Conservation (phyloP, 495 filamentous ascomycete genomes). For the Penicillium egyptiacum region DNA sequence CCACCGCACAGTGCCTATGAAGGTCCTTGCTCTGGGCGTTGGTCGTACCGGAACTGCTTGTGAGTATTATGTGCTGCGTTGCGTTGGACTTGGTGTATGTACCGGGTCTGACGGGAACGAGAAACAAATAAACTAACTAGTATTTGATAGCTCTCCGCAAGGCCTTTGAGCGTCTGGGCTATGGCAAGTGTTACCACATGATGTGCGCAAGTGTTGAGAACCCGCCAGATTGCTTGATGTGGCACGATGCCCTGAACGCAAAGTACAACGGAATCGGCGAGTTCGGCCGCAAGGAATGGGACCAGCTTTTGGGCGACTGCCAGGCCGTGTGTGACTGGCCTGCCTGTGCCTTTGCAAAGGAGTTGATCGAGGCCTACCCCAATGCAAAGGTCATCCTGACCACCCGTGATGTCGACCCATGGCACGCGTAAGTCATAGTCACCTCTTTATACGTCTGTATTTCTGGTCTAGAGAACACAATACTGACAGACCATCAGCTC, state of each 20-base stretch:
- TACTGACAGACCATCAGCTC: slow-evolving; percentile 32
- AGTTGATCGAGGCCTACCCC: slow-evolving; percentile 67
- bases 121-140: slow-evolving; percentile 15
- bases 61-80: slow-evolving; percentile 31
- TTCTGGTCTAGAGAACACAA: background rate
- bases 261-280: slow-evolving; percentile 62
- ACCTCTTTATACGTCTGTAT: background rate
- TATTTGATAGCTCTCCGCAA: slow-evolving; percentile 53
- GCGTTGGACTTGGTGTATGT: background rate
- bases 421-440: slow-evolving; percentile 48
- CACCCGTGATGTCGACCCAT: slow-evolving; percentile 59
- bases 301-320: slow-evolving; percentile 64
- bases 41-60: slow-evolving; percentile 68
- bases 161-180: slow-evolving; percentile 60
- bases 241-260: slow-evolving; percentile 64
- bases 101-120: slow-evolving; percentile 1
- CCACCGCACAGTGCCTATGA: slow-evolving; percentile 64
- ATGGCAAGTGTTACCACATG: slow-evolving; percentile 65
- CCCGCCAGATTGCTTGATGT: slow-evolving; percentile 58
- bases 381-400: slow-evolving; percentile 69
- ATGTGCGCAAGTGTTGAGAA: slow-evolving; percentile 64
- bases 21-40: slow-evolving; percentile 62
- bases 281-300: slow-evolving; percentile 65
- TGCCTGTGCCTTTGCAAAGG: slow-evolving; percentile 62
- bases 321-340: slow-evolving; percentile 69